Conservation (phyloP, 2,329 filamentous ascomycete genomes). For the Apiospora malaysiana region DNA sequence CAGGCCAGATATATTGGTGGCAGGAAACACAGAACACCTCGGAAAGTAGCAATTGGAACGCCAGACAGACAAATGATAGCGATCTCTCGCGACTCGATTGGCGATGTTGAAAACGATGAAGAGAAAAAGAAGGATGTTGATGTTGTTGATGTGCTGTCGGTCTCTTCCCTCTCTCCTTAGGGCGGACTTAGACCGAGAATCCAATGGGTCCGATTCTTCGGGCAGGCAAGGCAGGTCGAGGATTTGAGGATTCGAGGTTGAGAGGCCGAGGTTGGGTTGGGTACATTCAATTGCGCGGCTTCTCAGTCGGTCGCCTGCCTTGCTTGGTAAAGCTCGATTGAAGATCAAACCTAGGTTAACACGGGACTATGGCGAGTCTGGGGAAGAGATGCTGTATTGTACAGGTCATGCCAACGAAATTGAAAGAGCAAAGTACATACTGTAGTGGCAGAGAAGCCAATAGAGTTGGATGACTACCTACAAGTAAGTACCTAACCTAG, state of each 20-base stretch:
- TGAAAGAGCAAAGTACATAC: background rate
- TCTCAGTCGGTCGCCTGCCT: slow-evolving; percentile 22
- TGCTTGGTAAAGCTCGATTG: slow-evolving; percentile 25
- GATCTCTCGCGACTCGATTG: background rate
- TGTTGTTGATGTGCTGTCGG: background rate
- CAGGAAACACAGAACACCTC: background rate
- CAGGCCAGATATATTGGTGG: background rate
- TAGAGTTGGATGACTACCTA: slow-evolving; percentile 2
- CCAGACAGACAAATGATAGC: background rate
- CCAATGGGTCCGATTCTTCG: background rate
- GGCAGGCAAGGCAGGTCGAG: slow-evolving; percentile 10
- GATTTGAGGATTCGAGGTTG: too few relatives aligned
- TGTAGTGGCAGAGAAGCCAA: background rate
- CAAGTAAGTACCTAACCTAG: background rate
- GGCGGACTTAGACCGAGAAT: slow-evolving; percentile 4
- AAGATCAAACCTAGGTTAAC: background rate
- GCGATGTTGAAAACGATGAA: background rate
- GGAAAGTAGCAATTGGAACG: background rate
- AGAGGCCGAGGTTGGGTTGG: background rate
- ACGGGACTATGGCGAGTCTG: background rate
- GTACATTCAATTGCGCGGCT: slow-evolving; percentile 6
- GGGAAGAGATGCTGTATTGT: background rate
- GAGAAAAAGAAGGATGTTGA: background rate
- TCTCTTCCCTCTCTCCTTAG: background rate
- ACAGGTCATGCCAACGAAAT: background rate